Percentiles rank a stretch among this genome's conserved stretches.
phyloP scores from a whole-genome alignment of 2,329 filamentous ascomycete species.

The Verticillium alfalfae region DNA sequence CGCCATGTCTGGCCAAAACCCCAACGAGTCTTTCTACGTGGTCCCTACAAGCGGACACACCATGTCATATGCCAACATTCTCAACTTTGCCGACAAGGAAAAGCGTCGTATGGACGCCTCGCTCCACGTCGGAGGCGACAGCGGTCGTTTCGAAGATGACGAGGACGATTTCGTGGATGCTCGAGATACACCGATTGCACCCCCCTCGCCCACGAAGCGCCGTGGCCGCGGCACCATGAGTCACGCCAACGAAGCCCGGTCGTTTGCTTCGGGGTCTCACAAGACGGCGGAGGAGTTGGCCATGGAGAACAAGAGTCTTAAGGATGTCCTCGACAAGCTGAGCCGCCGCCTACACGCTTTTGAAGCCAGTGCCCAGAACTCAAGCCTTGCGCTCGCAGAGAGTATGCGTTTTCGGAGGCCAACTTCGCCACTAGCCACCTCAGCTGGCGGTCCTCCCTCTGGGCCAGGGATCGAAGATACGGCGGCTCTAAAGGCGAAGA shows the following conservation, averaged over 20 bases:
- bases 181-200: conserved; percentile 53
- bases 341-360: conserved; percentile 87
- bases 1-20: conserved; percentile 62
- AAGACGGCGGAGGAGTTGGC: conserved; percentile 84
- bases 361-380: conserved; percentile 86
- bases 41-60: conserved; percentile 90
- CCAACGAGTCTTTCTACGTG: conserved; percentile 83
- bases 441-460: conserved; percentile 14
- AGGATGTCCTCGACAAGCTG: conserved; percentile 79
- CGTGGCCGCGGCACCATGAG: conserved; percentile 22
- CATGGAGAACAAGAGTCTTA: conserved; percentile 81
- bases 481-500: conserved; percentile 38
- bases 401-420: conserved; percentile 63
- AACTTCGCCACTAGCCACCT: conserved; percentile 38
- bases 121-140: conserved; percentile 25
- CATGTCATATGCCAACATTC: conserved; percentile 86
- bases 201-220: conserved; percentile 29
- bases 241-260: conserved; percentile 33
- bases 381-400: conserved; percentile 78
- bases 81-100: conserved; percentile 65
- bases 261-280: conserved; percentile 21
- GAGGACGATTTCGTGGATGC: conserved; percentile 92
- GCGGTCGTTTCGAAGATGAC: conserved; percentile 51
- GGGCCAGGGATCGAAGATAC: conserved; percentile 13
- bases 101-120: conserved; percentile 53